Evolutionary conservation across 345 rosid species (phyloP), one percentile per base, ranked within the genome.

Genomic region (Citrus trifoliata): DNA sequence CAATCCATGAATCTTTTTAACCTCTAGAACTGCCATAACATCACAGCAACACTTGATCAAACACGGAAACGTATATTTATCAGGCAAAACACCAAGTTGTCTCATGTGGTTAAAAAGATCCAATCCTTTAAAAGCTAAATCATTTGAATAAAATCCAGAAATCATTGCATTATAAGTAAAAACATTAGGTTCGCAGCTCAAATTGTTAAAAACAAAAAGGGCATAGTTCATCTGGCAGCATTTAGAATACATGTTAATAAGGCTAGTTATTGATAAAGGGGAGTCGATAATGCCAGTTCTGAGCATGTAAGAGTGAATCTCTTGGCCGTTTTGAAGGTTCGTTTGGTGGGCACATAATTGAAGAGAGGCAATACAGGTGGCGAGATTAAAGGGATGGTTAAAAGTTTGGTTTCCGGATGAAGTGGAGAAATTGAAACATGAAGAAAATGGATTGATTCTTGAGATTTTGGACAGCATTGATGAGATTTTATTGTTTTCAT

Each of bases 191-290:
- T 70, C 81, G 5, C 74, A 68, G n/a, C 22, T 18, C 58, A 53
- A 24, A 40, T 22, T 6, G 5, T 33, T 60, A 60, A n/a, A 60
- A 1, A 60, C 32, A 60, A 60, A 60, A 27, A 60, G 28, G 13
- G 30, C 65, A 0, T 25, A 24, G 19, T 10, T 60, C 78, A 86
- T 70, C 64, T 60, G 81, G 79, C 78, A 75, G 82, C 92, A 89
- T 74, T 89, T 89, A 14, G 89, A 83, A 73, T 91, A 90, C 93
- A 91, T 88, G 76, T 88, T 91, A 80, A 91, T 81, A 66, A 91
- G 90, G 85, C 93, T 89, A 35, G 95, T 91, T 78, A 80, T 68
- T 67, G 82, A 84, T 16, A 79, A 79, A 59, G 89, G 92, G 24
- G 88, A 85, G 2, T 82, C 30, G 64, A 88, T 80, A 69, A 83